phyloP scores from a whole-genome alignment of 805 yeast genomes.

The Hanseniaspora nectarophila region DNA sequence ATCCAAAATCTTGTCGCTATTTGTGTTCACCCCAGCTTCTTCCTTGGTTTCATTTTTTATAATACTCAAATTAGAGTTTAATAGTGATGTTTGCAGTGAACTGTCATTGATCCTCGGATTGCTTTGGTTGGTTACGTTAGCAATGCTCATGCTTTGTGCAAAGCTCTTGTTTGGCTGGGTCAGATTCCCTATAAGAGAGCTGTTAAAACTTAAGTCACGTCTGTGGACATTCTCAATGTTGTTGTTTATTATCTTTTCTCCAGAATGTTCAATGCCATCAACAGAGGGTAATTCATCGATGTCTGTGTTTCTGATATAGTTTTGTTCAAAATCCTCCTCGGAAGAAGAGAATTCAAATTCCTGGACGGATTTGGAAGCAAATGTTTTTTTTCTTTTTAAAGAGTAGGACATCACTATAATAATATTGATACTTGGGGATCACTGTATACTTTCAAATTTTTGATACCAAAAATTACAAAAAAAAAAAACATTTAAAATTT shows the following conservation, averaged over 20 bases:
- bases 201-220: background rate
- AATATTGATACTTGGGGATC: too few species aligned
- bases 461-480: too few species aligned
- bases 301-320: background rate
- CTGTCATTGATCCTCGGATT: background rate
- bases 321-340: background rate
- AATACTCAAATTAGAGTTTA: background rate
- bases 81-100: background rate
- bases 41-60: background rate
- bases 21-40: background rate
- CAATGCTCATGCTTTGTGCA: background rate
- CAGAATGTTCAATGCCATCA: background rate
- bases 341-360: slow-evolving; percentile 9
- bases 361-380: background rate
- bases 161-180: background rate
- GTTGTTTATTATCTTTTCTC: background rate
- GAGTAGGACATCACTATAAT: too few species aligned
- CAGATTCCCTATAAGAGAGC: background rate
- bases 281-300: background rate
- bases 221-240: background rate
- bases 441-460: too few species aligned
- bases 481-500: background rate
- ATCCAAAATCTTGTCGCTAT: background rate
- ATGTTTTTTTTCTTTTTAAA: background rate
- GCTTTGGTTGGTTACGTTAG: background rate